Percentiles rank a stretch among this genome's conserved stretches.
These are phyloP conservation scores for Circinella minor DNA, from an alignment of 371 early-diverging fungal species.

Conservation along the genomic window DNA sequence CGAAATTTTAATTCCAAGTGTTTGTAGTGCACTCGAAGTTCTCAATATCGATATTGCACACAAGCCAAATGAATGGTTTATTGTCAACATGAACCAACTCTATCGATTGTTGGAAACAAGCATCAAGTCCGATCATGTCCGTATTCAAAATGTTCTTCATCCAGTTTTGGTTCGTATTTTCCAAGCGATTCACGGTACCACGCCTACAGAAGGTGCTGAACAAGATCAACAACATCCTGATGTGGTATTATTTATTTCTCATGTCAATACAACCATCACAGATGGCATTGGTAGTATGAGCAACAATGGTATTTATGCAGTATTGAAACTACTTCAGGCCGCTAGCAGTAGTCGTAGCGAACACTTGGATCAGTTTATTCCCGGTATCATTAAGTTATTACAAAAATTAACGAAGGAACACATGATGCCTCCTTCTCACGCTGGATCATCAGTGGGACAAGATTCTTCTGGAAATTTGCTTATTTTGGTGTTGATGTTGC, in stretches of 20 bases:
- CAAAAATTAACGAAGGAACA: slow-evolving; percentile 86
- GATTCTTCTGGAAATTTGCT: slow-evolving; percentile 69
- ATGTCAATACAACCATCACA: slow-evolving; percentile 67
- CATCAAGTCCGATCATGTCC: slow-evolving; percentile 67
- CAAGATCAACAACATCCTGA: slow-evolving; percentile 54
- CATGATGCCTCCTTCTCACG: slow-evolving; percentile 34
- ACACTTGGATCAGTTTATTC: slow-evolving; percentile 71
- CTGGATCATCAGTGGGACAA: slow-evolving; percentile 25
- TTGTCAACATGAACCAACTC: slow-evolving; percentile 66
- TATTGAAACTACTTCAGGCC: slow-evolving; percentile 76
- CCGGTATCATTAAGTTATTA: slow-evolving; percentile 82
- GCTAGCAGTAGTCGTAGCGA: slow-evolving; percentile 71
- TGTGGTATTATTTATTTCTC: slow-evolving; percentile 56
- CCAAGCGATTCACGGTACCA: slow-evolving; percentile 53
- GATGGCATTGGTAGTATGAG: slow-evolving; percentile 68
- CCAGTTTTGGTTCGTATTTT: slow-evolving; percentile 72
- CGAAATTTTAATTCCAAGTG: slow-evolving; percentile 45
- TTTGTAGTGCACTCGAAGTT: slow-evolving; percentile 76
- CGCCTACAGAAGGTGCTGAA: slow-evolving; percentile 30
- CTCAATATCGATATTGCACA: slow-evolving; percentile 64
- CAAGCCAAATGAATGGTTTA: slow-evolving; percentile 69
- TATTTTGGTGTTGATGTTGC: slow-evolving; percentile 71
- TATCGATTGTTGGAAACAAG: slow-evolving; percentile 73
- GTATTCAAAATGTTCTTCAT: slow-evolving; percentile 65
- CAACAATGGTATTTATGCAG: slow-evolving; percentile 67